phyloP scores from a whole-genome alignment of 331 rosid genomes.

The Quercus lobata region DNA sequence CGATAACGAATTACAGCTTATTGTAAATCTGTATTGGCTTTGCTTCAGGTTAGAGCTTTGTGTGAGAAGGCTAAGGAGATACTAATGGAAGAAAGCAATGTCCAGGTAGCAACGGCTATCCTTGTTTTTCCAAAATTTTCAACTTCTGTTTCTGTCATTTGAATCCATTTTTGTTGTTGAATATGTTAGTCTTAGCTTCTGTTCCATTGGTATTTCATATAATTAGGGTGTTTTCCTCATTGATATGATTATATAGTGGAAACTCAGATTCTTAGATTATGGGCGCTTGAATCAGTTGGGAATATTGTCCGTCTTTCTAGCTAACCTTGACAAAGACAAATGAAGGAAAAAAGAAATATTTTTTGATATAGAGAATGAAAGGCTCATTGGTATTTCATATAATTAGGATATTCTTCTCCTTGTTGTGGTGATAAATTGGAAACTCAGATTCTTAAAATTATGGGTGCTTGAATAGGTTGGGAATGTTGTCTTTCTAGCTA shows the following conservation, averaged over 20 bases:
- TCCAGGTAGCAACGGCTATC: slow-evolving; percentile 61
- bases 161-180: not conserved
- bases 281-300: not conserved
- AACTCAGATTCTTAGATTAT: not conserved
- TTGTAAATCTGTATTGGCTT: slow-evolving; percentile 17
- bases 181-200: slow-evolving; percentile 6
- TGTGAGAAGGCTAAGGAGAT: slow-evolving; percentile 96
- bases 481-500: too few species aligned
- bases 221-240: not conserved
- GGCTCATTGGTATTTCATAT: too few species aligned
- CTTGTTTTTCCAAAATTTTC: not conserved
- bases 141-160: slow-evolving; percentile 1
- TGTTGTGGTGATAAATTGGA: too few species aligned
- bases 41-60: slow-evolving; percentile 68
- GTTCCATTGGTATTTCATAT: not conserved
- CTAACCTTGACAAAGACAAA: not conserved
- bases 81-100: slow-evolving; percentile 84
- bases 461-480: too few species aligned
- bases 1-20: not conserved
- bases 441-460: too few species aligned
- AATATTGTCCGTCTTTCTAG: not conserved
- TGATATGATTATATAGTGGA: not conserved
- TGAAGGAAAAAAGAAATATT: too few species aligned
- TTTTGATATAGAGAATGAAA: too few species aligned
- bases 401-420: too few species aligned